Evolutionary conservation across 495 filamentous ascomycete genomes (phyloP).

Genomic region (Niebla homalea): DNA sequence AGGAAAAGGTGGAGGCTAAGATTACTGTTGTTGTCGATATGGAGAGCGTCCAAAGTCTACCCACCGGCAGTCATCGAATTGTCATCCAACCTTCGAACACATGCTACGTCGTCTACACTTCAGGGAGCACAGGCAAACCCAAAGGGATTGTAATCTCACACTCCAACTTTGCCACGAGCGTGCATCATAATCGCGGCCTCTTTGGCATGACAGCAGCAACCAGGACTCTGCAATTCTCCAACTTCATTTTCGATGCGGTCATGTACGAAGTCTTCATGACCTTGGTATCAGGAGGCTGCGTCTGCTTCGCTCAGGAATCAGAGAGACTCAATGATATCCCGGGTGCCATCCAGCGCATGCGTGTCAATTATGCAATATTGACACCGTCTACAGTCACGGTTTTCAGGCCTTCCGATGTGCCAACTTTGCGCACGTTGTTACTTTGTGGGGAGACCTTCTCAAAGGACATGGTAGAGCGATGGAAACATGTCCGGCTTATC

Average conservation of each 20-base stretch:
- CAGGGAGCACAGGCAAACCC: constrained; percentile 40
- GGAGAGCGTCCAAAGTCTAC: not conserved
- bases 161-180: constrained; percentile 21
- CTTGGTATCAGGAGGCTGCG: constrained; percentile 25
- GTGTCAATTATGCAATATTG: constrained; percentile 18
- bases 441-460: too few species aligned
- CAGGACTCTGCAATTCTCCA: constrained; percentile 46
- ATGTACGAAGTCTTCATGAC: constrained; percentile 43
- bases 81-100: not conserved
- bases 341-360: constrained; percentile 13
- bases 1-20: too few species aligned
- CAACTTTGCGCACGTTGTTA: too few species aligned
- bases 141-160: constrained; percentile 42
- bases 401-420: too few species aligned
- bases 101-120: constrained; percentile 38
- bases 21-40: too few species aligned
- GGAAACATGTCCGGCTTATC: too few species aligned
- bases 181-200: not conserved
- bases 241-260: constrained; percentile 45
- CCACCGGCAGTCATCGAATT: not conserved
- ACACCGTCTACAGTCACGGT: constrained; percentile 12
- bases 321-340: constrained; percentile 19
- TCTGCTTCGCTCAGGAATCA: constrained; percentile 27
- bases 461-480: too few species aligned
- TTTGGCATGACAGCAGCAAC: constrained; percentile 27